Conservation (phyloP, 352 stramenopile species). For the Phytophthora litchii region DNA sequence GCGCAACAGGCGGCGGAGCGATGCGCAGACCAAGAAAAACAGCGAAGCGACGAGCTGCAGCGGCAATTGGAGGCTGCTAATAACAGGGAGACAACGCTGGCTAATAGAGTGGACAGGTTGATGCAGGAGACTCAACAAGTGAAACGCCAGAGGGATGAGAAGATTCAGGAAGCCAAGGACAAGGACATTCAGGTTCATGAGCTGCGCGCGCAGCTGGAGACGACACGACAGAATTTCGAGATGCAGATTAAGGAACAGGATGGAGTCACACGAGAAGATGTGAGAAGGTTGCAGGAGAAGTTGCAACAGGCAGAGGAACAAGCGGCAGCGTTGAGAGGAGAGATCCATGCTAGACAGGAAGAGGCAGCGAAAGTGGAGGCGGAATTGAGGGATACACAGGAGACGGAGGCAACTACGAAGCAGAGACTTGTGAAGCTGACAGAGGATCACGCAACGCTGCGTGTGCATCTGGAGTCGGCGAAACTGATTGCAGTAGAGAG, state of each 20-base stretch:
- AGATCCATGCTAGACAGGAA: conserved; percentile 61
- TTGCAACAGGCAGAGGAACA: conserved; percentile 49
- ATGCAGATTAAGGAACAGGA: conserved; percentile 34
- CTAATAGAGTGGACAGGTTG: conserved; percentile 21
- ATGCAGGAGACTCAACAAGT: conserved; percentile 47
- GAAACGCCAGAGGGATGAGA: conserved; percentile 33
- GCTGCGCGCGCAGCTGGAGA: conserved; percentile 34
- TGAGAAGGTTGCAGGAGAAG: conserved; percentile 33
- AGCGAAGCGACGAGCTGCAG: conserved; percentile 29
- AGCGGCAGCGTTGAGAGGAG: conserved; percentile 48
- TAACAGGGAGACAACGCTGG: conserved; percentile 19
- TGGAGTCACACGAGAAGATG: conserved; percentile 37
- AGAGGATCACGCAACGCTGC: conserved; percentile 56
- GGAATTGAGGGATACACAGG: conserved; percentile 48
- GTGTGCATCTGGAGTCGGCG: conserved; percentile 47
- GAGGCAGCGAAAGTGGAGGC: conserved; percentile 44
- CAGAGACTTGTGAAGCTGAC: conserved; percentile 69
- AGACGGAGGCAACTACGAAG: conserved; percentile 38
- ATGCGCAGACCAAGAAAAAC: conserved; percentile 6
- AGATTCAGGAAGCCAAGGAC: conserved; percentile 13
- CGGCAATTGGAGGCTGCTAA: conserved; percentile 19
- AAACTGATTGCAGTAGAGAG: conserved; percentile 43
- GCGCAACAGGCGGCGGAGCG: conserved; percentile 28
- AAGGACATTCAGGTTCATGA: conserved; percentile 26
- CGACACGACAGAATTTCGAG: conserved; percentile 31